Base-by-base conservation (phyloP, 2,329 filamentous ascomycete genomes). In the Colletotrichum tabaci region DNA sequence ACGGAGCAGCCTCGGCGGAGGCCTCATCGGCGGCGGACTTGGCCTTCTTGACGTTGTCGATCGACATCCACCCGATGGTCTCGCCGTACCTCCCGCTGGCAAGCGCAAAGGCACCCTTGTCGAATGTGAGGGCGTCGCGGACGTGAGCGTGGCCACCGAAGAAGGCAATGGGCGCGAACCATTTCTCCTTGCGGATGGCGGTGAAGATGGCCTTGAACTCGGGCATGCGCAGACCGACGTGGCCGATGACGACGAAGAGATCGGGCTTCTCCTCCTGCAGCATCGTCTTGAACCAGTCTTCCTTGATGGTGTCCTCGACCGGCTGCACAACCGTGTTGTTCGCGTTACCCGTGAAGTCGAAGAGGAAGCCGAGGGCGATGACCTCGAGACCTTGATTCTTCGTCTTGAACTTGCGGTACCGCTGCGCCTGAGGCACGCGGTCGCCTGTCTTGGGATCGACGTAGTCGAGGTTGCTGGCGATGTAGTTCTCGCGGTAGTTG, bases 381-480 rank as follows among this genome's bases (percentile, higher is more conserved):
- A 99, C 90, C 18, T 92, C 89, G 71, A 98, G 91, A 5, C 92
- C 93, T 75, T 94, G 94, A 75, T 97, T 94, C 85, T 95, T 95
- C 7, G 96, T 99, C 67, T 89, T 95, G 82, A 99, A 98, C 79
- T 94, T 96, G 80, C 93, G 92, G 82, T 92, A 98, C 13, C 95
- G 89, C 76, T 91, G 91, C 8, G 95, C 94, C 76, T 98, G 89
- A 1, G 95, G 93, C 62, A 92, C 88, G 52, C 89, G 86, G 74
- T 94, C 86, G 21, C 92, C 92, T 0, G 92, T 93, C 68, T 89
- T 85, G 1, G 91, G 91, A 74, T 95, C 90, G 71, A 93, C 87
- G 71, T 98, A 97, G 77, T 99, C 95, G 42, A 99, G 87, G 76
- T 99, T 99, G 1, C 95, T 98, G 13, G 96, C 93, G 23, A 98